Conservation (phyloP, 2,329 filamentous ascomycete genomes). For the Fusarium brevicatenulatum region DNA sequence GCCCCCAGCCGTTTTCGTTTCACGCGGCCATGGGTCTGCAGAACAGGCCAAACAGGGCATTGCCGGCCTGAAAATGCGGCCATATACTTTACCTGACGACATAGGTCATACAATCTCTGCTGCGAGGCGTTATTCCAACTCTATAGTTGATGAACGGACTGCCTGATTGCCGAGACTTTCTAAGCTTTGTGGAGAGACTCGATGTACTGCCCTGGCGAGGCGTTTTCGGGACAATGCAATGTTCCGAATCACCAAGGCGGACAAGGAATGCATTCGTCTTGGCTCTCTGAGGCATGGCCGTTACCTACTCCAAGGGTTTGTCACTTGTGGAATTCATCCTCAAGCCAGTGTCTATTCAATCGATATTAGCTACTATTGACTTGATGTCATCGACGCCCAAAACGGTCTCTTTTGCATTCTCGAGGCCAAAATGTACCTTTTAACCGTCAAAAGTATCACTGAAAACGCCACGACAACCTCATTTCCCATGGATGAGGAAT, state of each 20-base stretch:
- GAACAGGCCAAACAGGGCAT: slow-evolving; percentile 7
- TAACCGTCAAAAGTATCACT: not conserved
- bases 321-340: not conserved
- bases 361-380: not conserved
- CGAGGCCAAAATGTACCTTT: not conserved
- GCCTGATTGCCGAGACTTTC: not conserved
- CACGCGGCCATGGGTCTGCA: slow-evolving; percentile 14
- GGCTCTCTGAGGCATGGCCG: not conserved
- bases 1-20: slow-evolving; percentile 10
- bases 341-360: not conserved
- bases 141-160: not conserved
- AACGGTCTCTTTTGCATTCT: slow-evolving; percentile 1
- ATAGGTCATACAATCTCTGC: not conserved
- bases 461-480: not conserved
- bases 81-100: slow-evolving; percentile 3
- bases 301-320: not conserved
- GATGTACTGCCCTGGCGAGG: not conserved
- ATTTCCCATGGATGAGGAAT: slow-evolving; percentile 1
- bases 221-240: not conserved
- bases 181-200: not conserved
- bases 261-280: slow-evolving; percentile 10
- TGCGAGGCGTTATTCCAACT: slow-evolving; percentile 10
- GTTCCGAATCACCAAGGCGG: not conserved
- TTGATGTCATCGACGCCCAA: not conserved
- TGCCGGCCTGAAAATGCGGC: slow-evolving; percentile 15